A percentile compares a stretch with the other conserved stretches of the same genome.
These are phyloP conservation scores for Tulasnella sp. DNA, from an alignment of 768 basidiomycete species.

Conservation along the genomic window DNA sequence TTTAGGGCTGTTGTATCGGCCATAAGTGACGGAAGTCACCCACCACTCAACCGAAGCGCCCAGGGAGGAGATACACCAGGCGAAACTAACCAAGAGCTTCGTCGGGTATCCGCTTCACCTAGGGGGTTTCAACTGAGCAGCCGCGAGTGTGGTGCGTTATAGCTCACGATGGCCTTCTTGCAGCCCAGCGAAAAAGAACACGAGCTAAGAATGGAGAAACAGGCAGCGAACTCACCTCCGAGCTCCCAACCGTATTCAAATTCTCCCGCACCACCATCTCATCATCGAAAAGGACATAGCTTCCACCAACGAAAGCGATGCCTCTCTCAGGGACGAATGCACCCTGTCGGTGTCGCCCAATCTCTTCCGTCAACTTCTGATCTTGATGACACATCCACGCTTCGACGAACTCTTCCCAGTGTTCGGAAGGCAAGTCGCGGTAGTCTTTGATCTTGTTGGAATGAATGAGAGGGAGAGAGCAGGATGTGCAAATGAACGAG, in stretches of 20 bases:
- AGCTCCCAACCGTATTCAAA: constrained; percentile 45
- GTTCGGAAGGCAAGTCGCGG: constrained; percentile 89
- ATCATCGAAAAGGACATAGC: constrained; percentile 80
- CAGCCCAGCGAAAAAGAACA: constrained; percentile 56
- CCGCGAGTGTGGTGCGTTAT: constrained; percentile 58
- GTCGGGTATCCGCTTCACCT: constrained; percentile 36
- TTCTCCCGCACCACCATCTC: constrained; percentile 59
- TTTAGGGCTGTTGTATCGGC: constrained; percentile 98
- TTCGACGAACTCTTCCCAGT: constrained; percentile 97
- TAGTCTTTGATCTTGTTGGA: constrained; percentile 47
- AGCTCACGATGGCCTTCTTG: constrained; percentile 92
- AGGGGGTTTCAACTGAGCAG: constrained; percentile 38
- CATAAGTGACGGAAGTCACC: constrained; percentile 50
- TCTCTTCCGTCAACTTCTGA: constrained; percentile 75
- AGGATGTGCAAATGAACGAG: constrained; percentile 76
- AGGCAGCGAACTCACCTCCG: constrained; percentile 59
- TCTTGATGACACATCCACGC: constrained; percentile 98
- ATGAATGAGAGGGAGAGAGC: constrained; percentile 64
- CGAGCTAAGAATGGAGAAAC: constrained; percentile 35
- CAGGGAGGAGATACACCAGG: background rate
- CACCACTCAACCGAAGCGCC: constrained; percentile 20
- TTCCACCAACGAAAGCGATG: constrained; percentile 85
- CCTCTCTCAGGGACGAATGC: constrained; percentile 79
- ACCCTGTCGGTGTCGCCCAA: constrained; percentile 58
- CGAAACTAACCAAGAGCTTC: constrained; percentile 70